Conservation (phyloP, 768 basidiomycete genomes). For the Leccinellum rugosiceps region DNA sequence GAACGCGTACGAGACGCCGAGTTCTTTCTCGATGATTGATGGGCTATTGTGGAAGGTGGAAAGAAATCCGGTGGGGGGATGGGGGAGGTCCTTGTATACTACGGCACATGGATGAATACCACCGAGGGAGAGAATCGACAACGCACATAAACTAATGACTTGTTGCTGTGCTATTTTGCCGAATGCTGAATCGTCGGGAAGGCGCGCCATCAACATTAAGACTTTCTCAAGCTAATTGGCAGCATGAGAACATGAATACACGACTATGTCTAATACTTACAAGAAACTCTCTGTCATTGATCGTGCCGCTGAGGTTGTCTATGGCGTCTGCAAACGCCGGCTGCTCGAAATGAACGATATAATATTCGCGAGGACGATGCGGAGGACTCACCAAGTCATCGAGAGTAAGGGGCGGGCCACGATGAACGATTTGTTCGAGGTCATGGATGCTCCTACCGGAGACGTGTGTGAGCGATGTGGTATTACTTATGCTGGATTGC, state of each 20-base stretch:
- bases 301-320: constrained; percentile 37
- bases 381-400: constrained; percentile 28
- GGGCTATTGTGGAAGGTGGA: constrained; percentile 12
- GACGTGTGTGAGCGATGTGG: neutral
- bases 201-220: constrained; percentile 56
- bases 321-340: constrained; percentile 49
- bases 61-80: constrained; percentile 61
- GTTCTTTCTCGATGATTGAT: neutral
- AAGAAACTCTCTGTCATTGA: constrained; percentile 61
- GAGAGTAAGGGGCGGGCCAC: constrained; percentile 24
- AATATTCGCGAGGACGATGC: neutral
- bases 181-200: constrained; percentile 31
- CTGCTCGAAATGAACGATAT: constrained; percentile 27
- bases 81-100: constrained; percentile 82
- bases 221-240: constrained; percentile 58
- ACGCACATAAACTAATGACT: constrained; percentile 57
- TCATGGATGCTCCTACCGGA: constrained; percentile 21
- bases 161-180: constrained; percentile 43
- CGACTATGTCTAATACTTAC: constrained; percentile 33
- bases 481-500: constrained; percentile 1
- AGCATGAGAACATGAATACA: constrained; percentile 4
- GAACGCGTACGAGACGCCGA: constrained; percentile 44
- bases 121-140: neutral
- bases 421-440: constrained; percentile 26
- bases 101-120: constrained; percentile 1